Evolutionary conservation across 2,329 filamentous ascomycete genomes (phyloP), one percentile per base, ranked within the genome.

Genomic region (Endocalyx cinctus): DNA sequence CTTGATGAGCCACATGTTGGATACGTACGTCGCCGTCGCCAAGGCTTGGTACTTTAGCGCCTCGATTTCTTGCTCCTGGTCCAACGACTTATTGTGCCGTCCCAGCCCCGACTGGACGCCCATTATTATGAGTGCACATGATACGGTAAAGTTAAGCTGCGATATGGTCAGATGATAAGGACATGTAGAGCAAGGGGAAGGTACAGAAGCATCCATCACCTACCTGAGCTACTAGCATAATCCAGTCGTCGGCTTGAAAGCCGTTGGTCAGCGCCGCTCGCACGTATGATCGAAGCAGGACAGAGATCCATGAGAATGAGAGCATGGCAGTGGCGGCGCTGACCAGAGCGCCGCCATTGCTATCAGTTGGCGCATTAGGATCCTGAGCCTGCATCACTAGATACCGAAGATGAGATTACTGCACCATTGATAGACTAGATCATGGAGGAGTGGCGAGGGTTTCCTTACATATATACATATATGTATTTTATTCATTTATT

Each of bases 1-100:
- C 52, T 77, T 77, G 53, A 74, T 66, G 39, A 76, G 66, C 62
- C 74, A 67, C 70, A 77, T 76, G 39, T 72, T 62, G 8, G 66
- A 41, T 27, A 75, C 55, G 35, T 74, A 74, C 3, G 64, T 65
- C 6, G 63, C 66, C 1, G 70, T 69, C 10, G 68, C 67, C 18
- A 74, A 45, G 16, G 70, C 66, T 58, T 74, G 71, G 55, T 64
- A 74, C 63, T 72, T 72, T 27, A 73, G 55, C 6, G 66, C 68
- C n/a, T 57, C 48, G 14, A 73, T 64, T 32, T 64, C 59, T 12
- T 60, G 48, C 8, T 50, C 43, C 23, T 66, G 50, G 10, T 56
- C 39, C 8, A 74, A 57, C 4, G 67, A 64, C 29, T 40, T 50
- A 41, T 74, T 70, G 37, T 74, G 70, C 20, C 56, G 57, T 5